Conservation (phyloP, 2,329 filamentous ascomycete species). For the Alternaria solani region DNA sequence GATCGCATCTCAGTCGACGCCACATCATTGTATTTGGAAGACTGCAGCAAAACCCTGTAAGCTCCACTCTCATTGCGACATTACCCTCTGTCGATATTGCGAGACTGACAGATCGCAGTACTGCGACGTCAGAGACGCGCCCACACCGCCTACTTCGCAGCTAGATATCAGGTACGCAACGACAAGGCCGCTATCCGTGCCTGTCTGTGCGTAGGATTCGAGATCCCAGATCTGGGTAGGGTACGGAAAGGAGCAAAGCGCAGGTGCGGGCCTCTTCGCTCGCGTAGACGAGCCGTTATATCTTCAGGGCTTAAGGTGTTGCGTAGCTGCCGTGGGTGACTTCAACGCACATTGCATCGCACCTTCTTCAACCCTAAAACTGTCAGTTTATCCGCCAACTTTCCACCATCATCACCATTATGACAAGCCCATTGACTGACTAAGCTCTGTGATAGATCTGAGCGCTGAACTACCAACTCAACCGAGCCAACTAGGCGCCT, state of each 20-base stretch:
- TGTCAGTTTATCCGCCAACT: conserved; percentile 18
- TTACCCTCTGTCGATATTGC: conserved; percentile 35
- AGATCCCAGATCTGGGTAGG: conserved; percentile 46
- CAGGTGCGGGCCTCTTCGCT: conserved; percentile 35
- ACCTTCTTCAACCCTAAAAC: conserved; percentile 16
- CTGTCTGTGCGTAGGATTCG: conserved; percentile 47
- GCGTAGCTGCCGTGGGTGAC: conserved; percentile 40
- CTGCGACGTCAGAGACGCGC: conserved; percentile 31
- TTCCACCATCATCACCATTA: conserved; percentile 12
- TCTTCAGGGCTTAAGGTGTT: conserved; percentile 44
- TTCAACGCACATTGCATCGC: conserved; percentile 25
- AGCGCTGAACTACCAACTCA: conserved; percentile 24
- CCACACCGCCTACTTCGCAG: conserved; percentile 44
- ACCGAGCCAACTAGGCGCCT: conserved; percentile 23
- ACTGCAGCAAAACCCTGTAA: conserved; percentile 49
- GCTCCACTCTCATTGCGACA: conserved; percentile 44
- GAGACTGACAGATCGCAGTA: conserved; percentile 47
- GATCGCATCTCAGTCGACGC: conserved; percentile 39
- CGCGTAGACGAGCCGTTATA: conserved; percentile 41
- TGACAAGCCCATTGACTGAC: conserved; percentile 28
- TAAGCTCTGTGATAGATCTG: conserved; percentile 23
- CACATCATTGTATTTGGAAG: conserved; percentile 45
- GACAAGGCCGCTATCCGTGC: conserved; percentile 33
- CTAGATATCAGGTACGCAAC: conserved; percentile 35
- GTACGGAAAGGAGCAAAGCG: conserved; percentile 50